Evolutionary conservation across 495 filamentous ascomycete species (phyloP), one percentile per base, ranked within the genome.

Genomic region (Penicillium flavigenum): DNA sequence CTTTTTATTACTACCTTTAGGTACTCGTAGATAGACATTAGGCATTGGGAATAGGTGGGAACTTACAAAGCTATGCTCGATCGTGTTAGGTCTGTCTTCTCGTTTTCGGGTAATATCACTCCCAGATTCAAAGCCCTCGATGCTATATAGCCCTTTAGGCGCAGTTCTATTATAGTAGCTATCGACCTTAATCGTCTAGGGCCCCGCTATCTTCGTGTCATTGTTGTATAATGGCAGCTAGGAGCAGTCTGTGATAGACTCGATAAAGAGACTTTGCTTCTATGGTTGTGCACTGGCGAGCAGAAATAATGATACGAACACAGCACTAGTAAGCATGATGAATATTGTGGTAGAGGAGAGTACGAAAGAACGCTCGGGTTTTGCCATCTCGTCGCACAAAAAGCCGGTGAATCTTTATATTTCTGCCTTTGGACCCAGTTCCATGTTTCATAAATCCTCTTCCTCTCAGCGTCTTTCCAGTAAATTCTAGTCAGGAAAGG

Each of bases 51-150:
- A 22, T 22, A 22, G 20, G 20, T 22, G 20, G 20, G 9, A 14
- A 56, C 57, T 38, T 49, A 63, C 61, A 17, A 46, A 16, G 19
- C 61, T 57, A n/a, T 39, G 47, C n/a, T 62, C 38, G 17, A 62
- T 63, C 2, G 38, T 14, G 14, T 39, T 20, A 0, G 47, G 34
- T 14, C 45, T 56, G 19, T 60, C 52, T 4, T 45, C 61, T 14
- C 52, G 26, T 22, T 49, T 44, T 7, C 57, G 56, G 9, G 32
- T 63, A 22, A 56, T 53, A 20, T 63, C 52, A 14, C 31, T 52
- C 1, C 51, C 43, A 9, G 61, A 48, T 8, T 22, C 27, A 19
- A 56, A 54, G 4, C 61, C 57, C 11, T 63, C 61, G 20, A 60
- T 53, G 16, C n/a, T 47, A 6, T 57, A 63, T 16, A 8, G 9